Conservation (phyloP, 192 early-diverging fungal genomes). For the Backusella mclennaniae region DNA sequence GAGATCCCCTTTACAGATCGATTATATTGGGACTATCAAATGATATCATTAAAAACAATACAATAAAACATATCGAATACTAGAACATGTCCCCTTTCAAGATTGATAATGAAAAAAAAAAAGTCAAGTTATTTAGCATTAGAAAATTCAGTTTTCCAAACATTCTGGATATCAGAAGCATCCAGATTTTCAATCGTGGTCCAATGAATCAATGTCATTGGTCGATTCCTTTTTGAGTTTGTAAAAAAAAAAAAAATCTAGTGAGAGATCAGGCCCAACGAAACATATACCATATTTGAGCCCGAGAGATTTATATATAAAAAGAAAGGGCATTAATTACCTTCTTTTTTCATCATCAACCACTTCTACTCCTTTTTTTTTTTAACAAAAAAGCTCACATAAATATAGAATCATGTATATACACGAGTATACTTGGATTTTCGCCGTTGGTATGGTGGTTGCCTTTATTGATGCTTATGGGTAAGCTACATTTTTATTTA, state of each 20-base stretch:
- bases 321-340: not conserved
- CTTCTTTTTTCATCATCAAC: not conserved
- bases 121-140: not conserved
- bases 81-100: not conserved
- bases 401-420: slow-evolving; percentile 11
- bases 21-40: too few relatives aligned
- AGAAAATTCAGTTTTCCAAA: slow-evolving; percentile 1
- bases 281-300: not conserved
- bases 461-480: slow-evolving; percentile 69
- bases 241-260: not conserved
- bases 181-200: not conserved
- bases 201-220: not conserved
- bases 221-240: not conserved
- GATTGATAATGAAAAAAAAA: not conserved
- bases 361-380: not conserved
- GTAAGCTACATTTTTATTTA: not conserved
- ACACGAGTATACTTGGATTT: slow-evolving; percentile 60
- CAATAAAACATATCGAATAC: not conserved
- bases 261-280: not conserved
- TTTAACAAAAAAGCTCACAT: not conserved
- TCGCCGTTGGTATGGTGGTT: slow-evolving; percentile 60
- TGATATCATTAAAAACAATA: too few relatives aligned
- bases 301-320: not conserved
- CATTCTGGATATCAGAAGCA: not conserved
- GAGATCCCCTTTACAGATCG: not conserved